Evolutionary conservation across 2,329 filamentous ascomycete species (phyloP), one percentile per base, ranked within the genome.

Genomic region (Claviceps monticola): DNA sequence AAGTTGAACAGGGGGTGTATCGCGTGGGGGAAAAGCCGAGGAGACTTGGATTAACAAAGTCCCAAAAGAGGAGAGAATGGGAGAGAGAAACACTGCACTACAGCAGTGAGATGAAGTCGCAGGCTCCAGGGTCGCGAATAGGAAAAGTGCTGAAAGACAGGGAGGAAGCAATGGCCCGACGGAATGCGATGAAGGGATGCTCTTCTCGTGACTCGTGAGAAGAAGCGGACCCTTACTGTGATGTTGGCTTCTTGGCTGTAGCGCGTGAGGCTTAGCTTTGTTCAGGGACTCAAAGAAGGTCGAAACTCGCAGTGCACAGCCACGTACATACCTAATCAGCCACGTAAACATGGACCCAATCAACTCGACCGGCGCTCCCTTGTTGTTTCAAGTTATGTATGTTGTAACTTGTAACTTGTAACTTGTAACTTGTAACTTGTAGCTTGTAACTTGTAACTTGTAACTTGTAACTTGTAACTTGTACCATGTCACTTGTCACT

Each of bases 161-260:
- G 29, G 16, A 36, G 19, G 36, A 26, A 42, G 17, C 29, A n/a
- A 50, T 26, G 48, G 23, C 19, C 19, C 34, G 21, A 48, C 29
- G 51, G 5, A 50, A 47, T 47, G 48, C 26, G 45, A 51, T 51
- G 36, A 49, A 42, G 49, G 45, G 37, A 44, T 39, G 5, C n/a
- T 17, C 43, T 48, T 14, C n/a, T 37, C 13, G 39, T 48, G 47
- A 42, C n/a, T 37, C 17, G 39, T 42, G 47, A 48, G 21, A 41
- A n/a, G 36, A 19, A 51, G 29, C 17, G 21, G 19, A 34, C 14
- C 21, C 14, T 26, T 38, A 46, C 49, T 46, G 41, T 36, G 49
- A 54, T 39, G 45, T 49, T 54, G 52, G 52, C 49, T 50, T 51
- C 49, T 54, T 51, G 9, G 36, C 23, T 13, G 48, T 48, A 44